These are phyloP conservation scores for Pythium brachiatum DNA, from an alignment of 352 stramenopile species.

Conservation along the genomic window DNA sequence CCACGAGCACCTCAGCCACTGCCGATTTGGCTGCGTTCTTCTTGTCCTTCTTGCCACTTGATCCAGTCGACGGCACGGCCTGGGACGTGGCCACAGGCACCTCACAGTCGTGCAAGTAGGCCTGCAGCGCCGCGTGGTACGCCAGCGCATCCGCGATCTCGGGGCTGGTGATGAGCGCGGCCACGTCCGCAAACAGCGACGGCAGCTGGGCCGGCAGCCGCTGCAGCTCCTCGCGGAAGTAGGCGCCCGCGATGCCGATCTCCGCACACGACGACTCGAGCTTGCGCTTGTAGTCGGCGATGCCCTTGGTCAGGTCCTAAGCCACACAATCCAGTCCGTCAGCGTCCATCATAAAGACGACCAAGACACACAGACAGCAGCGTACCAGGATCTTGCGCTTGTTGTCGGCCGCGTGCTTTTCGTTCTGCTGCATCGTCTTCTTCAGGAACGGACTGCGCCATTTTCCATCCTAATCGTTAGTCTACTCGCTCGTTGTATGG, in stretches of 20 bases:
- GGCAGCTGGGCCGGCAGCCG: constrained; percentile 56
- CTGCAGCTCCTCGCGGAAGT: constrained; percentile 66
- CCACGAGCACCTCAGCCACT: constrained; percentile 9
- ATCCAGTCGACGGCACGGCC: constrained; percentile 13
- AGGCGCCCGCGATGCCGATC: constrained; percentile 60
- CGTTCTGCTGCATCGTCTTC: constrained; percentile 75
- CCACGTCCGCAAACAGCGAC: constrained; percentile 46
- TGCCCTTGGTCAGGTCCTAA: constrained; percentile 67
- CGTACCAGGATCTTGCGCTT: constrained; percentile 72
- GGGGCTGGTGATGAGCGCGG: constrained; percentile 37
- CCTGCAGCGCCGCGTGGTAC: constrained; percentile 69
- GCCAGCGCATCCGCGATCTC: constrained; percentile 41
- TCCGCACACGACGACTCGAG: constrained; percentile 49
- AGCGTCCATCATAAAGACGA: not conserved
- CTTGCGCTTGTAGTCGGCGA: constrained; percentile 72
- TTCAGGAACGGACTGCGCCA: constrained; percentile 61
- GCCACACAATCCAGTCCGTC: not conserved
- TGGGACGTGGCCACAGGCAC: constrained; percentile 19
- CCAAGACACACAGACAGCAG: not conserved
- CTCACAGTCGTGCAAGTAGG: constrained; percentile 60
- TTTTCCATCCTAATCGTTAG: not conserved
- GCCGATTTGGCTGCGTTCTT: constrained; percentile 28
- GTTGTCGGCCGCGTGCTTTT: constrained; percentile 79
- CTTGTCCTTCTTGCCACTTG: constrained; percentile 41
- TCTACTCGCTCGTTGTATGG: not conserved